These are phyloP conservation scores for Solanum sparsipilum DNA, from an alignment of 257 asterid species.

Conservation along the genomic window DNA sequence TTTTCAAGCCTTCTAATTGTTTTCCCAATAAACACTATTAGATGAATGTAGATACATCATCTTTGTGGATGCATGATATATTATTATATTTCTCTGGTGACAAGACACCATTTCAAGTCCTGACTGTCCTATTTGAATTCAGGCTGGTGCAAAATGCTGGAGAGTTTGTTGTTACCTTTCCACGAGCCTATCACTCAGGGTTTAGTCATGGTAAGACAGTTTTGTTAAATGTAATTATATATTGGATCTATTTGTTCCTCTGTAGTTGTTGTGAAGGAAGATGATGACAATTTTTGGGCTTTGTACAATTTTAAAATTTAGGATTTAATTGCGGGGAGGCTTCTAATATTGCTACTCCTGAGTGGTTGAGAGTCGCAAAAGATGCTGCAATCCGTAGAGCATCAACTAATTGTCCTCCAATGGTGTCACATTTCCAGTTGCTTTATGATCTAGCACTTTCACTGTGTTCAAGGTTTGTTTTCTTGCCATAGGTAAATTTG, in stretches of 20 bases:
- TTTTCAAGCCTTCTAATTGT: not conserved
- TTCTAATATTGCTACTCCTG: slow-evolving; percentile 97
- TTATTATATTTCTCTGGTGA: not conserved
- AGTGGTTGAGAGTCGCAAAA: slow-evolving; percentile 91
- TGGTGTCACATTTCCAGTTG: slow-evolving; percentile 98
- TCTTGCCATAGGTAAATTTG: slow-evolving; percentile 6
- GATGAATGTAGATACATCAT: slow-evolving; percentile 4
- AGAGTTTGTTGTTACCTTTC: slow-evolving; percentile 97
- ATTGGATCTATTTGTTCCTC: not conserved
- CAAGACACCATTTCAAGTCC: not conserved
- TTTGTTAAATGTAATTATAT: slow-evolving; percentile 2
- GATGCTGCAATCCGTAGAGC: slow-evolving; percentile 99
- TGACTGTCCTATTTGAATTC: slow-evolving; percentile 4
- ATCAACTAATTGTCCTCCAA: slow-evolving; percentile 87
- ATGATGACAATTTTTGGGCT: not conserved
- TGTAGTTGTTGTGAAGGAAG: not conserved
- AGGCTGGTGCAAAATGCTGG: slow-evolving; percentile 99
- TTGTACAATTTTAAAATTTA: slow-evolving; percentile 16
- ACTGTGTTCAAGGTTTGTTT: slow-evolving; percentile 75
- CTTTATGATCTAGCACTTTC: slow-evolving; percentile 88
- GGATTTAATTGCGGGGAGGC: slow-evolving; percentile 99
- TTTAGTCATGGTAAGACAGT: slow-evolving; percentile 85
- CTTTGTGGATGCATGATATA: not conserved
- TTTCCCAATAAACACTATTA: not conserved
- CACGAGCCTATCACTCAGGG: slow-evolving; percentile 99